Base-by-base conservation (phyloP, 1,284 basidiomycete species). In the Ganoderma multipileum region DNA sequence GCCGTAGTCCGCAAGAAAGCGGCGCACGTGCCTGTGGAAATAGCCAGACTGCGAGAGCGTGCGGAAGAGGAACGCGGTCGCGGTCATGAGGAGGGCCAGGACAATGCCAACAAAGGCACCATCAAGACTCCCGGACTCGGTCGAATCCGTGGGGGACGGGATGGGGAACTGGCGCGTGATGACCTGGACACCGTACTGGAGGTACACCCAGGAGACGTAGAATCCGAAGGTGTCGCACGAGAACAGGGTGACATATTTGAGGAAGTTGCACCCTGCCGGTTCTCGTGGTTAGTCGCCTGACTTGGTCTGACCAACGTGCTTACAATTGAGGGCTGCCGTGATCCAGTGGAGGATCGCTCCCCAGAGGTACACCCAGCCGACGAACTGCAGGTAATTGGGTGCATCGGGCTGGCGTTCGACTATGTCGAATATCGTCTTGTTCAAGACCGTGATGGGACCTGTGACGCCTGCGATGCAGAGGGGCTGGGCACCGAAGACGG, bases 161-260 rank as follows among this genome's bases (percentile, higher is more conserved):
- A 72, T 20, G 80, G 78, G 70, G 78, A 95, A 89, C 76, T 95
- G 92, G 54, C 93, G 87, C 0, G 91, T 93, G 69, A 94, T 81
- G 30, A 95, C 89, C 81, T 96, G 94, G 12, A 95, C 88, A 23
- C 95, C 94, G 71, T 95, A 95, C 80, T 96, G 92, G n/a, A 96
- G 86, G 76, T 96, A 97, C 1, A 96, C 90, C 89, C 89, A 92
- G 18, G 90, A 90, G 5, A 96, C 94, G 77, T 96, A 96, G 79
- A 97, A 96, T 2, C 96, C 95, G 76, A 97, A 97, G 0, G 96
- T 98, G 74, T 98, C 95, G 76, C 95, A 96, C 2, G 95, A 94
- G 83, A 98, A 94, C 16, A 95, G 85, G 0, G 96, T 97, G 33
- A 97, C 94, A 76, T 95, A 96, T 85, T 87, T 89, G 42, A 96